phyloP scores from a whole-genome alignment of 306 rosid genomes.

The Crotalaria pallida region DNA sequence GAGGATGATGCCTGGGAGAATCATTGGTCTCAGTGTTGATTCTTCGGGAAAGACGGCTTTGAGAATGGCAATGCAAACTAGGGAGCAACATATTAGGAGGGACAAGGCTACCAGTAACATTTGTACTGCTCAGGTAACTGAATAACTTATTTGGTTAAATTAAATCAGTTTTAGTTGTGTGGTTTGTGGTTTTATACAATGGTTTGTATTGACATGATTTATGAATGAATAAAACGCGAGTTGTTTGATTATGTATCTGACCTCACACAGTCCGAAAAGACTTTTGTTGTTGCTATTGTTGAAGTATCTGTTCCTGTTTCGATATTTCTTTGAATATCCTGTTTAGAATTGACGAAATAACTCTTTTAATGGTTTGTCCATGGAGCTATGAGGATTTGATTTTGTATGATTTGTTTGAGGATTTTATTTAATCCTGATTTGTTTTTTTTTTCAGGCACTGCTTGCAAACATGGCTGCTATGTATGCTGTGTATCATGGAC shows the following conservation, averaged over 20 bases:
- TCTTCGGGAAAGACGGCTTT: constrained; percentile 85
- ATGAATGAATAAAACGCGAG: no score
- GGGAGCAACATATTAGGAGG: constrained; percentile 98
- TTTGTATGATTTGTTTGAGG: constrained; percentile 17
- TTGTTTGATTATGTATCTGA: background rate
- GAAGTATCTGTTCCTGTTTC: background rate
- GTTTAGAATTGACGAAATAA: background rate
- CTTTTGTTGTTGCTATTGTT: background rate
- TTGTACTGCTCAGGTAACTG: constrained; percentile 93
- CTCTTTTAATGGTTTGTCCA: background rate
- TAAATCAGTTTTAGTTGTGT: background rate
- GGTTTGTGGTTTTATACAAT: background rate
- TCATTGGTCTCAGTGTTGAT: constrained; percentile 93
- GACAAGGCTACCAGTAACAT: constrained; percentile 99
- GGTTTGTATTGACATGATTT: no score
- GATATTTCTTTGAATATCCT: background rate
- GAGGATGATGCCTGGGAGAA: constrained; percentile 99
- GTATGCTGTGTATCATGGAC: constrained; percentile 99
- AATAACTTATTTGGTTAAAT: constrained; percentile 9
- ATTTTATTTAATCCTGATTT: constrained; percentile 14
- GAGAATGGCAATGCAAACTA: constrained; percentile 99
- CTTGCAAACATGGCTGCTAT: constrained; percentile 99
- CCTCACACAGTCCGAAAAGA: background rate
- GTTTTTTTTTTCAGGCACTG: constrained; percentile 55
- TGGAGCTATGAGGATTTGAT: background rate